Conservation (phyloP, 139 green algal species). For the Chlorella sp. region DNA sequence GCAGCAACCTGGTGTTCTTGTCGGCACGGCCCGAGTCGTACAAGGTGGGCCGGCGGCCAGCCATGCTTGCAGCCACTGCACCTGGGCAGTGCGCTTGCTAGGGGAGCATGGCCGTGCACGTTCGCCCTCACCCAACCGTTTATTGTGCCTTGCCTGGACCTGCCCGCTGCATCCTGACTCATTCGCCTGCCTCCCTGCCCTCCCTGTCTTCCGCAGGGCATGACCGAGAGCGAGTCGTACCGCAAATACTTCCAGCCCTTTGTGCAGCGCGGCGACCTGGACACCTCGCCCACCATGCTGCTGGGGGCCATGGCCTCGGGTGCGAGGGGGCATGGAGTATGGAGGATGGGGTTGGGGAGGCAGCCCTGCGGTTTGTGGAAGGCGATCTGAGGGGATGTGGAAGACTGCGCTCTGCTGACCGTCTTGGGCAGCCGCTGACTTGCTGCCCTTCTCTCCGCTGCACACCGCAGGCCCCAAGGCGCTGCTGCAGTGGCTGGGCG, state of each 20-base stretch:
- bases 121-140: too few relatives aligned
- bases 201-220: slow-evolving; percentile 33
- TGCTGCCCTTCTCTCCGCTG: neutral
- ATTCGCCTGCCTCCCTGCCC: neutral
- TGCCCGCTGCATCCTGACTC: neutral
- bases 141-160: too few relatives aligned
- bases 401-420: too few relatives aligned
- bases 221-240: slow-evolving; percentile 57
- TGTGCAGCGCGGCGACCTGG: slow-evolving; percentile 51
- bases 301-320: slow-evolving; percentile 58
- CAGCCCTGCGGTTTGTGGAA: too few relatives aligned
- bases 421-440: too few relatives aligned
- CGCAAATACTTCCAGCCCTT: slow-evolving; percentile 64
- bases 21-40: slow-evolving; percentile 68
- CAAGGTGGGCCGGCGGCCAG: slow-evolving; percentile 44
- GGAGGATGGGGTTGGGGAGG: neutral
- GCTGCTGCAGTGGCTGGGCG: slow-evolving; percentile 39
- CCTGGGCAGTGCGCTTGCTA: too few relatives aligned
- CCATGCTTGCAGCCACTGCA: too few relatives aligned
- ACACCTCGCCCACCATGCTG: slow-evolving; percentile 65
- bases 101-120: too few relatives aligned
- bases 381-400: too few relatives aligned
- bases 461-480: slow-evolving; percentile 37
- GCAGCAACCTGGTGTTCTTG: slow-evolving; percentile 67
- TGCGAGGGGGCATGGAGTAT: neutral